Evolutionary conservation across 495 filamentous ascomycete genomes (phyloP), one percentile per base, ranked within the genome.

Genomic region (Hypoxylon fuscum): DNA sequence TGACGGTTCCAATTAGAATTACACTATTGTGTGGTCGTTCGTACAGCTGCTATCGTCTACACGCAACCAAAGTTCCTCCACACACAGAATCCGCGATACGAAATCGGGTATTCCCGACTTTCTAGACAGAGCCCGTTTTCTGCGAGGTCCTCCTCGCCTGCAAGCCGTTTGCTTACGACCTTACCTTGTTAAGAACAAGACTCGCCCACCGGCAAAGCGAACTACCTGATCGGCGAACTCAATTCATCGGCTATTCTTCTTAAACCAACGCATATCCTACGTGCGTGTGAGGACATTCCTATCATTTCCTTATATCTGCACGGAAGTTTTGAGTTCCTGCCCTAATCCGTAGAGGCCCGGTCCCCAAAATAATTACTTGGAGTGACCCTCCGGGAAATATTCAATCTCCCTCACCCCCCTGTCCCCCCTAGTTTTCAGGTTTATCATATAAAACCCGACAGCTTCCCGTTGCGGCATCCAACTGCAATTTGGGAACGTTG

Each of bases 181-280:
- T 51, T 49, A 41, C 54, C n/a, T 21, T 21, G 11, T 11, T 20
- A 22, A 42, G 9, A 21, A 35, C 37, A 21, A 21, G 25, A 57
- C 40, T 42, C 46, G 40, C 17, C 42, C 41, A 54, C 49, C 31
- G 46, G 14, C 47, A 47, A 41, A 50, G 38, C 38, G 14, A 40
- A 32, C 35, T 14, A 43, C 25, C 35, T 54, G 63, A 57, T 61
- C 56, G 57, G 48, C 52, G 50, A 61, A 61, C 37, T 44, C 41
- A 66, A 59, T 66, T 57, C 40, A 18, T 53, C 62, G 57, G 63
- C 52, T 61, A 61, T 66, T 61, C 51, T 61, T 57, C 23, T 61
- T n/a, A n/a, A 31, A 53, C 57, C 35, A 55, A 12, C 35, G 46
- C 42, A 56, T 57, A 53, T 52, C 7, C 46, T 46, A 51, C 21